Evolutionary conservation across 495 filamentous ascomycete species (phyloP), one percentile per base, ranked within the genome.

Genomic region (Penicillium mononematosum): DNA sequence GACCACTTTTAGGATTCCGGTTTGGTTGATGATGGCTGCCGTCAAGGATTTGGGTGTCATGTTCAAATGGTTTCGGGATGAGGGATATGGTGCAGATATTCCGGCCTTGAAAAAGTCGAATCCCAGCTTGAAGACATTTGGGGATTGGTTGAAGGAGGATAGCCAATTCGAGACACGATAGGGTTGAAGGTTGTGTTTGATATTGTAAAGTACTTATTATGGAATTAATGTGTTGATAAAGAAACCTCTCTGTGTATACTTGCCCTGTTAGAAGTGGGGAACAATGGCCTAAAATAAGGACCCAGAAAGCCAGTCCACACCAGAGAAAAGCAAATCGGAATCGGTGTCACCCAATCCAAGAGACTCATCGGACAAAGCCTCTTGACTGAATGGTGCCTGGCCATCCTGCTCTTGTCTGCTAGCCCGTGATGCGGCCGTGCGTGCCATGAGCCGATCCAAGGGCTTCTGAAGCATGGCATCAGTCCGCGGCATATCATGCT

Each of bases 401-500:
- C 1, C 2, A 34, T 32, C n/a, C 27, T 48, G 27, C 19, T 14
- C 16, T 16, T 31, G 34, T 25, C 25, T 43, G 12, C n/a, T 9
- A 7, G 16, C 50, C 34, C 54, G 43, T 3, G 41, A 58, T 11
- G 24, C 10, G 34, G 43, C 47, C 1, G 58, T 58, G 11, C 58
- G 46, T 52, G 61, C 39, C 58, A 64, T 63, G 11, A 64, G n/a
- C 68, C 81, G 83, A 27, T 77, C 69, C 66, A 85, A 79, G 7
- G 88, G 73, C 59, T 85, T 88, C 39, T 73, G 74, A 32, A 91
- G 84, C 83, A 90, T 3, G 85, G 73, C 51, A 73, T 81, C 16
- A 71, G 77, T 50, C 69, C 73, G 58, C 31, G 75, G 76, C 32
- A 76, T 62, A 0, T 69, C 65, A 42, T 78, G 71, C 10, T 75